phyloP scores from a whole-genome alignment of 805 yeast species.

The Wickerhamomyces strasburgensis region DNA sequence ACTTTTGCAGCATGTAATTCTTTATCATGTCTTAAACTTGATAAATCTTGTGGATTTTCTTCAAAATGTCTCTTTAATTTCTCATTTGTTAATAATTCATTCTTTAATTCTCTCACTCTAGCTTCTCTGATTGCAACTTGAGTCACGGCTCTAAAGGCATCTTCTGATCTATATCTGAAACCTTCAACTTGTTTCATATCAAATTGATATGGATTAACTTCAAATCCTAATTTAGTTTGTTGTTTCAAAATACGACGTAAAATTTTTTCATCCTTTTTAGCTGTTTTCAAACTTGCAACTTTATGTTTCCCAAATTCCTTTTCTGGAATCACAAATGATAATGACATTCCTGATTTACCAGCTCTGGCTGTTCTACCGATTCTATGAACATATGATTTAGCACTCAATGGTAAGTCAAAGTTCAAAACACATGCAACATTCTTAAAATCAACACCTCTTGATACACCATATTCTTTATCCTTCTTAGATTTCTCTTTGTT shows the following conservation, averaged over 20 bases:
- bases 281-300: slow-evolving; percentile 62
- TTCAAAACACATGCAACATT: slow-evolving; percentile 96
- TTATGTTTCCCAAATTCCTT: slow-evolving; percentile 88
- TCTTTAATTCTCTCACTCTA: slow-evolving; percentile 79
- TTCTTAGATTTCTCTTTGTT: slow-evolving; percentile 33
- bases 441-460: slow-evolving; percentile 94
- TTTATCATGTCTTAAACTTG: slow-evolving; percentile 85
- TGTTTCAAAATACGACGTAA: slow-evolving; percentile 70
- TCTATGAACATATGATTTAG: slow-evolving; percentile 87
- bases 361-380: slow-evolving; percentile 98
- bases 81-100: slow-evolving; percentile 82
- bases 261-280: slow-evolving; percentile 84
- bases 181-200: slow-evolving; percentile 91
- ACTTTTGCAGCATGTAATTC: slow-evolving; percentile 78
- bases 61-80: slow-evolving; percentile 91
- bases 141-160: slow-evolving; percentile 94
- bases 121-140: slow-evolving; percentile 89
- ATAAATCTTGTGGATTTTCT: slow-evolving; percentile 93
- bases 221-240: slow-evolving; percentile 69
- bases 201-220: slow-evolving; percentile 81
- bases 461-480: slow-evolving; percentile 85
- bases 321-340: slow-evolving; percentile 82
- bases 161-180: slow-evolving; percentile 94
- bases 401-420: slow-evolving; percentile 87
- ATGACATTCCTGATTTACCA: slow-evolving; percentile 90